Conservation (phyloP, 2,329 filamentous ascomycete species). For the Metarhizium sp. region DNA sequence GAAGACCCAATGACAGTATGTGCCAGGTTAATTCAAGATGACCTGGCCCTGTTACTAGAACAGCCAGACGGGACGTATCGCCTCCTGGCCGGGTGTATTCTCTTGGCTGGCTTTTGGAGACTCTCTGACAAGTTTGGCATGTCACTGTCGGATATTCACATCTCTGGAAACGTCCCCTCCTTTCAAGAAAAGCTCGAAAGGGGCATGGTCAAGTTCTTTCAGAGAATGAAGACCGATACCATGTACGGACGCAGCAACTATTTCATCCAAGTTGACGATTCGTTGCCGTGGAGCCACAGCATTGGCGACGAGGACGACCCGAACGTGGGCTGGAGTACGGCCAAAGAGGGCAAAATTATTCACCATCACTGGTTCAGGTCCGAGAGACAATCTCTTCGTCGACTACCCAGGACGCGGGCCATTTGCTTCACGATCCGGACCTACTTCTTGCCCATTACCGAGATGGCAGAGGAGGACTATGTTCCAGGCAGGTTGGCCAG, state of each 20-base stretch:
- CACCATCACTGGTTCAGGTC: constrained; percentile 69
- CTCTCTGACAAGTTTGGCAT: constrained; percentile 74
- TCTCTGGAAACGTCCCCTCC: constrained; percentile 64
- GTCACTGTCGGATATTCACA: constrained; percentile 71
- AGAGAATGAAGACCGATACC: constrained; percentile 57
- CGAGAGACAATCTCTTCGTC: constrained; percentile 60
- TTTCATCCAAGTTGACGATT: constrained; percentile 78
- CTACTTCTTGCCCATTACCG: constrained; percentile 65
- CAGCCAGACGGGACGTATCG: constrained; percentile 69
- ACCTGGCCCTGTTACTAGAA: constrained; percentile 78
- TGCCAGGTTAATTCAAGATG: constrained; percentile 68
- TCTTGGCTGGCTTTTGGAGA: constrained; percentile 77
- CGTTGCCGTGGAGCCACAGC: constrained; percentile 64
- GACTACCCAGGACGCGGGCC: constrained; percentile 48
- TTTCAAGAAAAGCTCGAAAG: constrained; percentile 63
- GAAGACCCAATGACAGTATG: constrained; percentile 74
- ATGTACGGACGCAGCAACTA: constrained; percentile 66
- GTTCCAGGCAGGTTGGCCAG: constrained; percentile 72
- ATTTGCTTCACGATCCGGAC: constrained; percentile 71
- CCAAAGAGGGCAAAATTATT: constrained; percentile 64
- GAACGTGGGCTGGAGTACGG: constrained; percentile 62
- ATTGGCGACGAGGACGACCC: constrained; percentile 64
- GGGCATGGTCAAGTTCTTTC: constrained; percentile 77
- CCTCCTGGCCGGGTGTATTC: constrained; percentile 64
- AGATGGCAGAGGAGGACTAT: constrained; percentile 60